phyloP scores from a whole-genome alignment of 805 yeast species.

The Ogataea ganodermae region DNA sequence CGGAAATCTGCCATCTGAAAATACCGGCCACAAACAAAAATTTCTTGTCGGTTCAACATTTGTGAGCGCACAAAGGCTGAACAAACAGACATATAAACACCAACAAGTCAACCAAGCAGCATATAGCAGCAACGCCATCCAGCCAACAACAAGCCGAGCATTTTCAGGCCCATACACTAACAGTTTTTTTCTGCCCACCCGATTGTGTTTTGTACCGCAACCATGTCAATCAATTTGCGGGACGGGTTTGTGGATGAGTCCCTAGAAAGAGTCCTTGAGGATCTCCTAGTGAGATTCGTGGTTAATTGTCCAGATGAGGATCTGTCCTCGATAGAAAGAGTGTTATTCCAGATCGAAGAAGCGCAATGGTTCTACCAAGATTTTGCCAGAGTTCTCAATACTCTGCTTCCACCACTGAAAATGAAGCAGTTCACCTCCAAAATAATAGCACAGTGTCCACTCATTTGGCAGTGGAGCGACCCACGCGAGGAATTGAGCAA shows the following conservation, averaged over 20 bases:
- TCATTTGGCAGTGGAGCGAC: slow-evolving; percentile 82
- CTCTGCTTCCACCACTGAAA: slow-evolving; percentile 72
- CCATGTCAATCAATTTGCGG: slow-evolving; percentile 39
- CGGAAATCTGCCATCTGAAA: not conserved
- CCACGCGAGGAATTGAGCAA: slow-evolving; percentile 76
- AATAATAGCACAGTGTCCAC: slow-evolving; percentile 68
- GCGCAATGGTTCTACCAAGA: slow-evolving; percentile 98
- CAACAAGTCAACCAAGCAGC: not conserved
- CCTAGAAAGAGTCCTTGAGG: slow-evolving; percentile 76
- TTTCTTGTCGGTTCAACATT: not conserved
- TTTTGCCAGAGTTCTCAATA: slow-evolving; percentile 71
- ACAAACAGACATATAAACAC: too few relatives aligned
- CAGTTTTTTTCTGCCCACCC: not conserved
- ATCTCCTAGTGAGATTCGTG: slow-evolving; percentile 84
- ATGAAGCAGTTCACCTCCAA: slow-evolving; percentile 74
- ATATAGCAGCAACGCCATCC: not conserved
- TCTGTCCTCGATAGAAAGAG: slow-evolving; percentile 75
- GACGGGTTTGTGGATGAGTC: slow-evolving; percentile 60
- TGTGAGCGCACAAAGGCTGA: not conserved
- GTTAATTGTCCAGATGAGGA: slow-evolving; percentile 93
- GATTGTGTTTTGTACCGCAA: not conserved
- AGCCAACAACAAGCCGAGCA: not conserved
- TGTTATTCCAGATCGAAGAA: slow-evolving; percentile 92
- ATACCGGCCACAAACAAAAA: not conserved
- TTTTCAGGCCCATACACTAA: not conserved